Base-by-base conservation (phyloP, 768 basidiomycete genomes). In the Hypsizygus marmoreus region DNA sequence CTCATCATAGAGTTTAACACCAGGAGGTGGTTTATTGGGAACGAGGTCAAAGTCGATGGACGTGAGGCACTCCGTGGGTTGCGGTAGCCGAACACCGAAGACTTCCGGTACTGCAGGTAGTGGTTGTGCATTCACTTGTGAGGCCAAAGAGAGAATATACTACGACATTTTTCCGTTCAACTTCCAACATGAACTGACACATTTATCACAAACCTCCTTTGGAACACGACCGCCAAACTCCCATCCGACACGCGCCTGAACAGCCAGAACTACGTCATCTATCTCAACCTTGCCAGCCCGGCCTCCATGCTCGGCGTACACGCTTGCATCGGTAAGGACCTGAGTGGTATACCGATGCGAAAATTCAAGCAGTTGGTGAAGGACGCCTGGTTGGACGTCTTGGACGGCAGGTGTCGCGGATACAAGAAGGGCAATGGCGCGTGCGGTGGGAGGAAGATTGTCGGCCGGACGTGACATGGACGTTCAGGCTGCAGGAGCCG, bases 241-340 rank as follows among this genome's bases (percentile, higher is more conserved):
- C 91, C 91, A 93, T 32, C 91, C 91, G 4, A 93, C 91, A 45
- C 91, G 82, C 5, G 90, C 89, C 64, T 93, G 91, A 4, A 91
- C 84, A 2, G 90, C 88, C 30, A 93, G 73, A 3, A 80, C 77
- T 36, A 89, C 71, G 65, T 93, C 91, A 51, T 93, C 90, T 74
- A 85, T 80, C 53, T 91, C 90, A 43, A 93, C 74, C 69, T 87
- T 91, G 47, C 85, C 86, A 2, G 80, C 63, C 33, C 84, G 76
- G 11, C 88, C 87, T 14, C 87, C 91, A 61, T 93, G 91, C 55
- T 93, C 91, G 12, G 90, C 86, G 61, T 93, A 93, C 14, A 91
- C 87, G 53, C 82, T 82, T 23, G 89, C 90, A 65, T 93, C 91
- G 8, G 87, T 84, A 32, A 93, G 70, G 22, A 91, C 86, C 55